Conservation (phyloP, 2,329 filamentous ascomycete species). For the Westerdykella ornata region DNA sequence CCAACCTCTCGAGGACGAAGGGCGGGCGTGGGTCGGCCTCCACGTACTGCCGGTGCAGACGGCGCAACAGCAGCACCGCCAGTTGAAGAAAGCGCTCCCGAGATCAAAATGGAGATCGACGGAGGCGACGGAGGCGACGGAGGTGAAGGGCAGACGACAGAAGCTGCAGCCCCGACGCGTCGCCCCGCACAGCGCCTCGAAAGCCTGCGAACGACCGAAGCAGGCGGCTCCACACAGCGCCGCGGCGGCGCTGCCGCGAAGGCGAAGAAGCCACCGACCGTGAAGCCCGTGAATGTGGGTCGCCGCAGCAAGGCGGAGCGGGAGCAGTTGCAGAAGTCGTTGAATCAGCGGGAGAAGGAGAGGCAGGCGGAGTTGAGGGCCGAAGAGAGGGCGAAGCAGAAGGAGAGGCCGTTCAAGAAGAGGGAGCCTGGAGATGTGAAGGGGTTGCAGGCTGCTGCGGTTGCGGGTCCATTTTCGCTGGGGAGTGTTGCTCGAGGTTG, state of each 20-base stretch:
- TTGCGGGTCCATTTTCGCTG: conserved; percentile 40
- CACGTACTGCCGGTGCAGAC: not conserved
- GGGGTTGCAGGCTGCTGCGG: conserved; percentile 24
- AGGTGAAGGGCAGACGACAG: not conserved
- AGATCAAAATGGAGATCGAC: too few species aligned
- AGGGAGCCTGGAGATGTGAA: conserved; percentile 16
- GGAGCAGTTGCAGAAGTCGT: conserved; percentile 39
- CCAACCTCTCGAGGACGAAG: conserved; percentile 26
- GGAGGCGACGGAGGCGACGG: too few species aligned
- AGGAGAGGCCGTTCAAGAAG: conserved; percentile 13
- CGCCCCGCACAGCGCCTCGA: conserved; percentile 23
- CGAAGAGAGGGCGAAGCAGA: conserved; percentile 22
- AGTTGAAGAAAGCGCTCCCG: not conserved
- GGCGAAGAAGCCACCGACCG: conserved; percentile 19
- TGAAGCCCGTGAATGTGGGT: conserved; percentile 39
- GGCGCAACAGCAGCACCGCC: too few species aligned
- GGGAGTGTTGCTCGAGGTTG: conserved; percentile 24
- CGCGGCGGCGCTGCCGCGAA: conserved; percentile 19
- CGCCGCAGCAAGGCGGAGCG: conserved; percentile 42
- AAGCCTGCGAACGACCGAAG: conserved; percentile 22
- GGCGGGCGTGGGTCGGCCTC: not conserved
- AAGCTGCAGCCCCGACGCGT: conserved; percentile 14
- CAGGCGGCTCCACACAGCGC: conserved; percentile 23
- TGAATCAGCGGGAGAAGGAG: conserved; percentile 34
- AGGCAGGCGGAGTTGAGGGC: conserved; percentile 32